A percentile compares a stretch with the other conserved stretches of the same genome.
phyloP scores from a whole-genome alignment of 768 basidiomycete species.

The Mycena vulgaris region DNA sequence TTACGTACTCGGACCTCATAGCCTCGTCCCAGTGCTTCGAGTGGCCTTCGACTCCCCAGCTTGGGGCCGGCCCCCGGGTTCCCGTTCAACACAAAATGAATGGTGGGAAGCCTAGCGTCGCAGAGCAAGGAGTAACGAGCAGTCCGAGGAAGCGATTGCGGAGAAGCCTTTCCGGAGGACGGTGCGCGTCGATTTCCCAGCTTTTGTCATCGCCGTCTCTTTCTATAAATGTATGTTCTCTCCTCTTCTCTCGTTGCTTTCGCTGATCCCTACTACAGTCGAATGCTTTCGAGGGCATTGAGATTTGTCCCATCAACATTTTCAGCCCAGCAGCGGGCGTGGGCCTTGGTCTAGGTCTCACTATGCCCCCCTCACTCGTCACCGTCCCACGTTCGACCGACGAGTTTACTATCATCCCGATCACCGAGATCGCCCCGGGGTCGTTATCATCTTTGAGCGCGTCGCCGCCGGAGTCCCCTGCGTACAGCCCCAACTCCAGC shows the following conservation, averaged over 20 bases:
- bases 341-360: constrained; percentile 32
- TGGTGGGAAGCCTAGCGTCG: background rate
- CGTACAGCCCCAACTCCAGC: background rate
- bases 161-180: background rate
- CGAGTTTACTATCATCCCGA: constrained; percentile 9
- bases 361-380: background rate
- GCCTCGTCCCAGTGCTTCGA: background rate
- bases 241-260: too few relatives aligned
- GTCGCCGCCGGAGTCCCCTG: constrained; percentile 5
- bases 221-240: background rate
- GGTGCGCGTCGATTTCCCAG: constrained; percentile 11
- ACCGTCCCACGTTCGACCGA: constrained; percentile 14
- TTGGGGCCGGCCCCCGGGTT: constrained; percentile 12
- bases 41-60: constrained; percentile 8
- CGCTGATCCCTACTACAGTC: constrained; percentile 1
- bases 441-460: background rate
- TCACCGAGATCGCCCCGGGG: constrained; percentile 9
- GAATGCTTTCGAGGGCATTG: background rate
- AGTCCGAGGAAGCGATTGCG: background rate
- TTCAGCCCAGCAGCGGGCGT: constrained; percentile 9
- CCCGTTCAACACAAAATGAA: background rate
- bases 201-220: background rate
- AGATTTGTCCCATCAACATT: constrained; percentile 22
- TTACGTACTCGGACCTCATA: constrained; percentile 13
- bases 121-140: background rate